phyloP scores from a whole-genome alignment of 2,329 filamentous ascomycete genomes.

The Dendrostoma leiphaemia region DNA sequence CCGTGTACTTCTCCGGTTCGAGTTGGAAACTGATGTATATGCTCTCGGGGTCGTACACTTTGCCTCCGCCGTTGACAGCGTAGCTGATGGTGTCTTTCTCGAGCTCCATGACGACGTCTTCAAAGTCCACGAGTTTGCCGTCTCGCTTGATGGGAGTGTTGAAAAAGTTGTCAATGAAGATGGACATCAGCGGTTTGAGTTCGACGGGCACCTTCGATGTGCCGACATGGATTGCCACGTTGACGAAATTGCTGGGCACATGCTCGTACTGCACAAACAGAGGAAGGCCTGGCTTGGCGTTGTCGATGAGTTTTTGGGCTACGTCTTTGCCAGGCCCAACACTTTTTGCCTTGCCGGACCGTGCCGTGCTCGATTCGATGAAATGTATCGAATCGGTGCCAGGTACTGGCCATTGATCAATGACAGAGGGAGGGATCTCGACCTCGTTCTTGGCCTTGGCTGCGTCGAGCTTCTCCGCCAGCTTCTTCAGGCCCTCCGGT shows the following conservation, averaged over 20 bases:
- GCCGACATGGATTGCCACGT: slow-evolving; percentile 77
- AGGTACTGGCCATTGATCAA: slow-evolving; percentile 80
- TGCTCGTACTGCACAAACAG: slow-evolving; percentile 97
- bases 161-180: slow-evolving; percentile 94
- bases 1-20: slow-evolving; percentile 83
- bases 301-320: slow-evolving; percentile 75
- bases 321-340: slow-evolving; percentile 66
- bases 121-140: slow-evolving; percentile 78
- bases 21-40: slow-evolving; percentile 79
- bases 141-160: slow-evolving; percentile 80
- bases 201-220: slow-evolving; percentile 76
- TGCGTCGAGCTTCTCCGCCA: slow-evolving; percentile 72
- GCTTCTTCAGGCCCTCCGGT: slow-evolving; percentile 72
- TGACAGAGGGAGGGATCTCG: slow-evolving; percentile 77
- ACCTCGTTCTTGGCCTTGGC: slow-evolving; percentile 88
- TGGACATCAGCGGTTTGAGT: slow-evolving; percentile 76
- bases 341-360: slow-evolving; percentile 73
- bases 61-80: slow-evolving; percentile 64
- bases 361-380: slow-evolving; percentile 81
- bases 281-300: slow-evolving; percentile 59
- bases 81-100: slow-evolving; percentile 91
- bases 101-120: slow-evolving; percentile 86
- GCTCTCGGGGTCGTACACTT: slow-evolving; percentile 77
- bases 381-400: slow-evolving; percentile 91
- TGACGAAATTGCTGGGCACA: slow-evolving; percentile 88